These are phyloP conservation scores for Aphanomyces stellatus DNA, from an alignment of 352 stramenopile species.

Conservation along the genomic window DNA sequence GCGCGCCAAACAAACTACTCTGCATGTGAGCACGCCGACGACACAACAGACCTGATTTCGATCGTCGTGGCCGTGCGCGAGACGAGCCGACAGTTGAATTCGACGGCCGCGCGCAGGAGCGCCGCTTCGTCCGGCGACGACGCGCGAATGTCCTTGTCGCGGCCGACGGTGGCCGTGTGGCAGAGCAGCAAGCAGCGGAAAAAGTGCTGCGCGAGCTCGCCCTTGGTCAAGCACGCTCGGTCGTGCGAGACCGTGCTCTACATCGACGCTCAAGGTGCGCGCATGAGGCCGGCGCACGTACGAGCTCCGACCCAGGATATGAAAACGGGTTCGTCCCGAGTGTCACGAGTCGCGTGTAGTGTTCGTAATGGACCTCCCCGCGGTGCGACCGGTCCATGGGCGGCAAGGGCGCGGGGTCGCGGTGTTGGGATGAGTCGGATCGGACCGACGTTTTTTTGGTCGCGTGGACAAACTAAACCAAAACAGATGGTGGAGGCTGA, in stretches of 20 bases:
- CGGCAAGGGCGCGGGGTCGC: too few species aligned
- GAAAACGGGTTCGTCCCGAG: not conserved
- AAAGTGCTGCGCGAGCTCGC: constrained; percentile 30
- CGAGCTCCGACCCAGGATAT: not conserved
- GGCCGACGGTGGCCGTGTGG: constrained; percentile 55
- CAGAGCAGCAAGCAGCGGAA: constrained; percentile 75
- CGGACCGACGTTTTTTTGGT: not conserved
- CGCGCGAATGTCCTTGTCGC: constrained; percentile 25
- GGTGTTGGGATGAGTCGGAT: not conserved
- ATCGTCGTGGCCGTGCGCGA: not conserved
- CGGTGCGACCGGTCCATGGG: too few species aligned
- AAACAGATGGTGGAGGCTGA: too few species aligned
- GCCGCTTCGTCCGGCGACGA: constrained; percentile 80
- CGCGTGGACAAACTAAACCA: too few species aligned
- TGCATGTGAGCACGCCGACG: constrained; percentile 15
- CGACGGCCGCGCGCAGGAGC: constrained; percentile 56
- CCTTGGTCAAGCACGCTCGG: not conserved
- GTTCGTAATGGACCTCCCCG: not conserved
- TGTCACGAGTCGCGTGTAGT: not conserved
- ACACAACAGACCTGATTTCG: constrained; percentile 1
- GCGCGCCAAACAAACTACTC: constrained; percentile 63
- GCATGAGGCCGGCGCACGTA: not conserved
- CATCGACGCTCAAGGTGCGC: not conserved
- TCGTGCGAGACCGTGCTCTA: not conserved
- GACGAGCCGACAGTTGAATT: constrained; percentile 48